Conservation (phyloP, 495 filamentous ascomycete species). For the Talaromyces ruber region DNA sequence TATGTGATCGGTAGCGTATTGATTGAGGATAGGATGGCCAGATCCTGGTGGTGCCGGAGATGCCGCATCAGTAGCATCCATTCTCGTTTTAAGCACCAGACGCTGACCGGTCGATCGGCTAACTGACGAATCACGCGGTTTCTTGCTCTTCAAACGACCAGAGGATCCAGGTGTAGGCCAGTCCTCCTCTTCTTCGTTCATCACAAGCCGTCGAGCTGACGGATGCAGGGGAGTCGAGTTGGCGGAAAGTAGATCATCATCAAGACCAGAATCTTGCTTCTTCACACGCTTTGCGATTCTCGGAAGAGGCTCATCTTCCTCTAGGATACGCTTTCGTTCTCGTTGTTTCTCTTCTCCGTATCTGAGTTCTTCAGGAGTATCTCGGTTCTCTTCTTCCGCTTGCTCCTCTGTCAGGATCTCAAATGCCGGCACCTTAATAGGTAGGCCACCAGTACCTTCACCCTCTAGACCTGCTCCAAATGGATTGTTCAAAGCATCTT, state of each 20-base stretch:
- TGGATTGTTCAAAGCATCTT: constrained; percentile 78
- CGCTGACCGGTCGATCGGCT: constrained; percentile 32
- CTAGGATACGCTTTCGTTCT: constrained; percentile 72
- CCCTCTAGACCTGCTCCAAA: constrained; percentile 70
- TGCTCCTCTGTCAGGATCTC: constrained; percentile 68
- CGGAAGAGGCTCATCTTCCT: constrained; percentile 53
- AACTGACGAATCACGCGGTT: constrained; percentile 27
- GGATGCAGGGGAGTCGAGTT: constrained; percentile 36
- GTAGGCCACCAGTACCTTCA: constrained; percentile 52
- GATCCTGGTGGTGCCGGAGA: constrained; percentile 42
- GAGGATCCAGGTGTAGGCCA: constrained; percentile 23
- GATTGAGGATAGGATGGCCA: constrained; percentile 37
- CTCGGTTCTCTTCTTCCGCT: constrained; percentile 79
- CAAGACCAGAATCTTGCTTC: constrained; percentile 35
- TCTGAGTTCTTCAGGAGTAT: constrained; percentile 72
- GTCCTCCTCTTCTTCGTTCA: constrained; percentile 30
- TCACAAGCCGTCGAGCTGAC: constrained; percentile 22
- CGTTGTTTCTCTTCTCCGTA: constrained; percentile 81
- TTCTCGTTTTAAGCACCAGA: constrained; percentile 39
- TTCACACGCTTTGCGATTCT: constrained; percentile 49
- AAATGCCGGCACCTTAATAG: constrained; percentile 75
- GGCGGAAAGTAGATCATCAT: constrained; percentile 31
- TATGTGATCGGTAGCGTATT: constrained; percentile 34
- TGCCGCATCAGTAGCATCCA: constrained; percentile 37
- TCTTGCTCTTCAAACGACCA: constrained; percentile 26